Evolutionary conservation across 495 filamentous ascomycete genomes (phyloP), one percentile per base, ranked within the genome.

Genomic region (Aspergillus panamensis): DNA sequence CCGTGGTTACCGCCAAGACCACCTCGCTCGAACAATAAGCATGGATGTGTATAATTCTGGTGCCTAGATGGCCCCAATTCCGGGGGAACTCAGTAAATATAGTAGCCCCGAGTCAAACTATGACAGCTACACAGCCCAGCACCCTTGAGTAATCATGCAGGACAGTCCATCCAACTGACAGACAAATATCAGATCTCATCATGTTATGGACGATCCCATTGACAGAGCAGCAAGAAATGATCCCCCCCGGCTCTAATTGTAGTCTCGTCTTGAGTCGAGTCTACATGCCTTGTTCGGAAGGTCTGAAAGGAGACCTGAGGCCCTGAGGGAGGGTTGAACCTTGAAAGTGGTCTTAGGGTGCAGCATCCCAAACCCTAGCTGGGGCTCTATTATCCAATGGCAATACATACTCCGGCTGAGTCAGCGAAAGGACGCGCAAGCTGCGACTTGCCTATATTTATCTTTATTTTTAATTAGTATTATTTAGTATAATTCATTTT

Each of bases 401-500:
- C 53, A 54, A 61, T 59, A 67, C 55, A 66, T 31, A 12, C 12
- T 2, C 6, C 47, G 55, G 66, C 70, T 76, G 67, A 76, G 52
- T 74, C 64, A 74, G 58, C 69, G 33, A 21, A 53, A 64, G 72
- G 72, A 68, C 72, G 66, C 71, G 74, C 69, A 77, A 77, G 55
- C 72, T 64, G 56, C 16, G 53, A 51, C 55, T 48, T 48, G 52
- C 61, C 62, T 66, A 19, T 29, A 55, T 25, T 25, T 25, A 25
- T 25, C 5, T 57, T 40, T 40, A 40, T 40, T 40, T 39, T 40
- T 6, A 9, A 5, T 40, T 40, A n/a, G 8, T 40, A 40, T 40
- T 40, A 9, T 40, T 40, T 40, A 0, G 16, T 9, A 14, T 8
- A 5, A 40, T 40, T 40, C 16, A 40, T 40, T 45, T 19, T 20